Evolutionary conservation across 2,329 filamentous ascomycete genomes (phyloP).

Genomic region (Colletotrichum cuscutae): DNA sequence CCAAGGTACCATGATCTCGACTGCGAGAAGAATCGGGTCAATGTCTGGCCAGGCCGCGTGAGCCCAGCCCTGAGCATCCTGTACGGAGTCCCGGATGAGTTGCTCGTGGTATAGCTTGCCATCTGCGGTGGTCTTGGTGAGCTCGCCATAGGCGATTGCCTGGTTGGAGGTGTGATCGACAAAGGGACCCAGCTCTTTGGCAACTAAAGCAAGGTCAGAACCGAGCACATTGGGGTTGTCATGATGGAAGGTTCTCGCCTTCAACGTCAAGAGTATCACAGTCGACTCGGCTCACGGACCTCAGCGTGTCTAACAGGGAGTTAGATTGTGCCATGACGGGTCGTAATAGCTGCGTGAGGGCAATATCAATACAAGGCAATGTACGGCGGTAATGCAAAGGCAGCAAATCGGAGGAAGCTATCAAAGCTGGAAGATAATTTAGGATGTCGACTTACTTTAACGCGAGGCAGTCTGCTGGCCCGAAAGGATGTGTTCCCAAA

Average conservation of each 20-base stretch:
- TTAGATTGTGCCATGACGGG: conserved; percentile 4
- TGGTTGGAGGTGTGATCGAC: conserved; percentile 50
- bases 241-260: conserved; percentile 37
- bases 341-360: not conserved
- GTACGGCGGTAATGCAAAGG: not conserved
- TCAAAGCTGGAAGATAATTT: not conserved
- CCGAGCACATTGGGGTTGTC: not conserved
- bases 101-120: conserved; percentile 41
- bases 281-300: conserved; percentile 41
- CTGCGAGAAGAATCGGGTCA: conserved; percentile 58
- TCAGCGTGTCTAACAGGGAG: conserved; percentile 30
- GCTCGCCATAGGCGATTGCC: conserved; percentile 48
- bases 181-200: conserved; percentile 45
- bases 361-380: not conserved
- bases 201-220: conserved; percentile 40
- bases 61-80: conserved; percentile 37
- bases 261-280: conserved; percentile 49
- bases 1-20: conserved; percentile 61
- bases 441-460: not conserved
- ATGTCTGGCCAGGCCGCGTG: conserved; percentile 36
- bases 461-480: not conserved
- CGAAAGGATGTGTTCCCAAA: not conserved
- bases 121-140: conserved; percentile 39
- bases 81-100: conserved; percentile 42
- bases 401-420: not conserved